Base-by-base conservation (phyloP, 352 stramenopile genomes). In the Globisporangium splendens region DNA sequence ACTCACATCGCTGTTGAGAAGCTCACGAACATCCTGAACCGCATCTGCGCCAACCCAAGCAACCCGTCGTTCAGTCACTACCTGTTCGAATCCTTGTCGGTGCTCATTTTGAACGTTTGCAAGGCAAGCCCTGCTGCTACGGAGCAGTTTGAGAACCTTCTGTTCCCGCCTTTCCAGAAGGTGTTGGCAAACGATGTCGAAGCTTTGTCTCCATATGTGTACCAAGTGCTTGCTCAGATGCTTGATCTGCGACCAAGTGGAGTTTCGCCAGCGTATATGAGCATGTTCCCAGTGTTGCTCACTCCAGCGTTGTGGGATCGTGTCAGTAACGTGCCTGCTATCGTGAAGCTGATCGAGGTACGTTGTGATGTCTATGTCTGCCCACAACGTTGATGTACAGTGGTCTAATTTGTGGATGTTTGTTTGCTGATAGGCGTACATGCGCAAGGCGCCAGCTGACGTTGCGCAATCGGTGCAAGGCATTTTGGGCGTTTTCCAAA, bases 31-130 rank as follows among this genome's bases (percentile, higher is more conserved):
- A 89, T 98, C 18, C 66, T 99, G 49, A 97, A 81, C 51, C 73
- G 76, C 15, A 97, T 99, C 17, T 98, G 95, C 56, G 96, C 96
- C 41, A 99, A 99, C 77, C 97, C 98, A 24, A 96, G 93, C 57
- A 99, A 99, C 72, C 98, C 98, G 20, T 94, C 94, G 21, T 99
- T 98, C 77, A 99, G 98, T 63, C 98, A 99, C 73, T 99, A 97
- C 63, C 74, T 99, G 10, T 99, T 99, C 65, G 98, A 99, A 76
- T 98, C 96, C 13, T 87, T 99, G 39, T 98, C 97, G 0, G 93
- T 98, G 18, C 70, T 98, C 14, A 95, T 99, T 46, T 67, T 93
- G 46, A 94, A 96, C 46, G 92, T 98, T 10, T 98, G 91, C 69
- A 90, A 93, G 63, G 77, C 83, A 11, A 92, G 89, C 50, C 77